Base-by-base conservation (phyloP, 805 yeast genomes). In the Kluyveromyces aestuarii region DNA sequence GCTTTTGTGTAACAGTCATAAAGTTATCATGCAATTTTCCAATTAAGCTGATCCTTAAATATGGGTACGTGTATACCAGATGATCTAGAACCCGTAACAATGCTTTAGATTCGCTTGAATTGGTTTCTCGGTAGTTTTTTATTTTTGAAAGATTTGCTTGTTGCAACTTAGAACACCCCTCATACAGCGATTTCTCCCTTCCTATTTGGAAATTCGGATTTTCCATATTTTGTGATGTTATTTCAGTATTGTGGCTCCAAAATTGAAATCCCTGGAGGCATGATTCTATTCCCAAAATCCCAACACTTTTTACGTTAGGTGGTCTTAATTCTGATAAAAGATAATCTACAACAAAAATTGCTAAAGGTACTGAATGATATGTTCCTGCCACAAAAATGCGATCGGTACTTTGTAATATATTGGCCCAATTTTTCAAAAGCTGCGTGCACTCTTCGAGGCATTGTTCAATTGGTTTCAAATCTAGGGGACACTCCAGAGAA, bases 321-420 rank as follows among this genome's bases (percentile, higher is more conserved):
- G 57, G 47, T 9, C 52, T 55, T 7, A 61, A 50, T 27, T 59
- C 50, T 7, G 67, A 61, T 16, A 80, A 68, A 17, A 80, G 63
- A 40, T 65, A 62, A 2, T 80, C 72, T n/a, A 79, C 64, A 13
- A 79, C 53, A 7, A 71, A 64, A 2, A 76, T 67, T 1, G 77
- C 64, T 16, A 79, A 72, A 1, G 80, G 81, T 40, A 76, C 72
- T 1, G 82, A 77, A 53, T 76, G 79, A 16, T 79, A 77, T 50
- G 74, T 76, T 0, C 82, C 72, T 0, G 73, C 73, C 35, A 79
- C 63, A 45, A 75, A 72, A 3, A 80, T 67, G 35, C 71, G 69
- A 51, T 77, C 78, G 1, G 79, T 76, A 14, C 68, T 71, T 42
- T 71, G 68, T 41, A 79, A 68, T 38, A 72, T 69, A 13, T 70